Percentiles rank a stretch among this genome's conserved stretches.
Evolutionary conservation across 2,329 filamentous ascomycete species (phyloP).

Genomic region (Lecanoromycetidae sp.): DNA sequence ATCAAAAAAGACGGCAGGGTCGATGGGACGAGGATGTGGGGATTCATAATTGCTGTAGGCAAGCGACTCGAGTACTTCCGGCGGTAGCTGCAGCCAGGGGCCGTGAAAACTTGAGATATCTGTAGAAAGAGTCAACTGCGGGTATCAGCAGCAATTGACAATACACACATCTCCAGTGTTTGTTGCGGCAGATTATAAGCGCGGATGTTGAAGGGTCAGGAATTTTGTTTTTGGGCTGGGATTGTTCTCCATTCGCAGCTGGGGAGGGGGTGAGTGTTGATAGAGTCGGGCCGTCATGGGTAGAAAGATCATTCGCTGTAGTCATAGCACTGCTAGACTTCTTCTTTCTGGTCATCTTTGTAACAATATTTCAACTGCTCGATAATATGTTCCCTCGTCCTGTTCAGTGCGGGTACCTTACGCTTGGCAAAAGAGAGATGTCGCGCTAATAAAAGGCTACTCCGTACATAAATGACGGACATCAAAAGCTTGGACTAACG

Average conservation of each 20-base stretch:
- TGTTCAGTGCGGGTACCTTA: too few species aligned
- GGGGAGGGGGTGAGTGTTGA: background rate
- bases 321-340: constrained; percentile 1
- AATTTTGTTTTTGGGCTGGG: constrained; percentile 4
- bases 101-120: constrained; percentile 73
- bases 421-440: too few species aligned
- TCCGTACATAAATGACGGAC: too few species aligned
- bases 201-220: constrained; percentile 33
- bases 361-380: too few species aligned
- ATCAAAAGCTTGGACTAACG: too few species aligned
- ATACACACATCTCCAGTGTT: constrained; percentile 35
- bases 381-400: too few species aligned
- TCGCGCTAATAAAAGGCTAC: too few species aligned
- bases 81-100: constrained; percentile 68
- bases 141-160: background rate
- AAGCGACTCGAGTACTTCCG: constrained; percentile 65
- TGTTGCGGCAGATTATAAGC: constrained; percentile 54
- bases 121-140: background rate
- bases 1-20: constrained; percentile 72
- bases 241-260: background rate
- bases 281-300: background rate
- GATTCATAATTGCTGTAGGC: constrained; percentile 70
- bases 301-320: background rate
- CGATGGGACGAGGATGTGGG: constrained; percentile 62
- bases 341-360: constrained; percentile 13